These are phyloP conservation scores for Calonectria honghensis DNA, from an alignment of 2,329 filamentous ascomycete species.

Conservation along the genomic window DNA sequence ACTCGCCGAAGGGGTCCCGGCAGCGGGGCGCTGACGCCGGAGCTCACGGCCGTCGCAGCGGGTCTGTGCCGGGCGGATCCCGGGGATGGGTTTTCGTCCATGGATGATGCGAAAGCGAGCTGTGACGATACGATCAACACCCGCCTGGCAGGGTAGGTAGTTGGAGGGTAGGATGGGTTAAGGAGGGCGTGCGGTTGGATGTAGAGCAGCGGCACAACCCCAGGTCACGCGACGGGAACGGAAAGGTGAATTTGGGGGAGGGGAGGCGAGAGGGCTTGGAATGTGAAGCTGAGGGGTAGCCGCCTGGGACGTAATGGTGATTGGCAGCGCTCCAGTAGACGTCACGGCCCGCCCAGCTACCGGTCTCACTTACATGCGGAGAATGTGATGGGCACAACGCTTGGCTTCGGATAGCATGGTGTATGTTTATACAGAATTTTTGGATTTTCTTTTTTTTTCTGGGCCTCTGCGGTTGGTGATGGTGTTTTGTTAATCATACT, in stretches of 20 bases:
- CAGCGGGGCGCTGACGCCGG: slow-evolving; percentile 50
- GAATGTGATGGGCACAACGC: slow-evolving; percentile 2
- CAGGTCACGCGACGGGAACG: slow-evolving; percentile 40
- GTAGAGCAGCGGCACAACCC: slow-evolving; percentile 30
- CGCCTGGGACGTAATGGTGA: slow-evolving; percentile 24
- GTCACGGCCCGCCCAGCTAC: slow-evolving; percentile 34
- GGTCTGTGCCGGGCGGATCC: slow-evolving; percentile 40
- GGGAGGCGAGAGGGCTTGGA: slow-evolving; percentile 30
- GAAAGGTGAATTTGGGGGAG: slow-evolving; percentile 27
- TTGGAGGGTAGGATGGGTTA: slow-evolving; percentile 31
- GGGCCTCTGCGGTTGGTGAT: not conserved
- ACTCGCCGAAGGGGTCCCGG: slow-evolving; percentile 42
- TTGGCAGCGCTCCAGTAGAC: slow-evolving; percentile 31
- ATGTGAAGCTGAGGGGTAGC: slow-evolving; percentile 31
- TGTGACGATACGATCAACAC: slow-evolving; percentile 30
- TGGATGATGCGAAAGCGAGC: slow-evolving; percentile 28
- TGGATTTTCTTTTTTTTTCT: not conserved
- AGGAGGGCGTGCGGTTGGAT: slow-evolving; percentile 23
- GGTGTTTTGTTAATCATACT: slow-evolving; percentile 12
- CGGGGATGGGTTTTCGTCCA: slow-evolving; percentile 47
- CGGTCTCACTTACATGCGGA: slow-evolving; percentile 32
- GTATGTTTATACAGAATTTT: not conserved
- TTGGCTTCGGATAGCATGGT: slow-evolving; percentile 4
- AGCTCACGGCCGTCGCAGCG: slow-evolving; percentile 39
- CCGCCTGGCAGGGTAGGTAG: slow-evolving; percentile 29